phyloP scores from a whole-genome alignment of 1,139 yeast species.

The Nakaseomyces kungkrabaensis region DNA sequence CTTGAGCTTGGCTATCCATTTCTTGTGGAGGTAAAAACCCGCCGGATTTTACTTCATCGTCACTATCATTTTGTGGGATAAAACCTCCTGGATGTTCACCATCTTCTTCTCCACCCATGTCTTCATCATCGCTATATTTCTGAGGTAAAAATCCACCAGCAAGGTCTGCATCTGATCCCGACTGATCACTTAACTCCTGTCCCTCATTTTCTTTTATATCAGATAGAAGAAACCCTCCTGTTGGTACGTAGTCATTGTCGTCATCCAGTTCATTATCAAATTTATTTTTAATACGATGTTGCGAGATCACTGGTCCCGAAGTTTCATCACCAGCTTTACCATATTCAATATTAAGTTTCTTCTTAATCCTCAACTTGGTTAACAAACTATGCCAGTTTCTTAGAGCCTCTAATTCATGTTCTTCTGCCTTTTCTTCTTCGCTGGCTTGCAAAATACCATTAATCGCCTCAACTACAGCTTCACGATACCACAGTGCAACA shows the following conservation, averaged over 20 bases:
- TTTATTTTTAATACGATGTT: neutral
- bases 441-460: constrained; percentile 41
- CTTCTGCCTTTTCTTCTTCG: constrained; percentile 41
- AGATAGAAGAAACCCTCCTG: constrained; percentile 19
- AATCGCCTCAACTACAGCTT: constrained; percentile 53
- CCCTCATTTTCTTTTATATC: neutral
- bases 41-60: no score
- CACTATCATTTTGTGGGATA: no score
- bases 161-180: neutral
- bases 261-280: constrained; percentile 22
- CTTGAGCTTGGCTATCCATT: no score
- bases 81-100: neutral
- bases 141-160: constrained; percentile 9
- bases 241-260: constrained; percentile 9
- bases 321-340: constrained; percentile 35
- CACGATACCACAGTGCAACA: constrained; percentile 51
- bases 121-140: constrained; percentile 5
- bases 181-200: neutral
- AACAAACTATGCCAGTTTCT: constrained; percentile 66
- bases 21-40: no score
- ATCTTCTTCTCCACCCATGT: neutral
- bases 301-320: neutral
- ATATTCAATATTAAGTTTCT: constrained; percentile 56
- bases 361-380: constrained; percentile 59
- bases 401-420: constrained; percentile 45